phyloP scores from a whole-genome alignment of 208 protist genomes.

The Crithidia acanthocephali region DNA sequence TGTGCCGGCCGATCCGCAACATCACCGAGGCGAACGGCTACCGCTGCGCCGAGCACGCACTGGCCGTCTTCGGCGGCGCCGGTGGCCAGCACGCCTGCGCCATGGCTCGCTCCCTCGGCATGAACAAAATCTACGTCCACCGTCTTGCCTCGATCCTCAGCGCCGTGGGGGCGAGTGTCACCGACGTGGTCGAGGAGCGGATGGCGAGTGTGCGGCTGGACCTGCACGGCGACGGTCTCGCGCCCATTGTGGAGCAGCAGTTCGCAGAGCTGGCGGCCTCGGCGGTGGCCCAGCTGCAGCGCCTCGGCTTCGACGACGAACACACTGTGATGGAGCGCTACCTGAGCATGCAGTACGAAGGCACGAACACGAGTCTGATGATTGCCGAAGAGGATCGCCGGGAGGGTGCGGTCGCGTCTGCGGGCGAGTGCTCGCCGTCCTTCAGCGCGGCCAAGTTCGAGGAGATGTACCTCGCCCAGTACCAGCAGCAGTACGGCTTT shows the following conservation, averaged over 20 bases:
- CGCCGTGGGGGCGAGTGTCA: constrained; percentile 93
- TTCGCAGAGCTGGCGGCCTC: constrained; percentile 28
- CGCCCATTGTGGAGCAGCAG: constrained; percentile 41
- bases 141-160: constrained; percentile 87
- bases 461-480: constrained; percentile 73
- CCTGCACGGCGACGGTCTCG: constrained; percentile 29
- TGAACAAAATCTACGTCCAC: constrained; percentile 80
- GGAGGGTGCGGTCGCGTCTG: neutral
- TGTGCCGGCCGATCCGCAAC: constrained; percentile 95
- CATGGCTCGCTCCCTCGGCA: constrained; percentile 89
- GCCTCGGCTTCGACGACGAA: constrained; percentile 47
- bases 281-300: constrained; percentile 34
- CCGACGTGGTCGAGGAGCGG: constrained; percentile 92
- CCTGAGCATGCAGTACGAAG: constrained; percentile 92
- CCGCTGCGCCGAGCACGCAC: constrained; percentile 81
- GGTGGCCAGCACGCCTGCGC: constrained; percentile 94
- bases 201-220: constrained; percentile 66
- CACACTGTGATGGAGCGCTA: constrained; percentile 67
- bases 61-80: constrained; percentile 96
- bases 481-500: constrained; percentile 94
- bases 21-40: constrained; percentile 93
- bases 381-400: constrained; percentile 42
- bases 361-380: constrained; percentile 94
- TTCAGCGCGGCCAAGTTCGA: constrained; percentile 40
- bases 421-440: neutral